These are phyloP conservation scores for Pichia norvegensis DNA, from an alignment of 1,139 yeast genomes.

Conservation along the genomic window DNA sequence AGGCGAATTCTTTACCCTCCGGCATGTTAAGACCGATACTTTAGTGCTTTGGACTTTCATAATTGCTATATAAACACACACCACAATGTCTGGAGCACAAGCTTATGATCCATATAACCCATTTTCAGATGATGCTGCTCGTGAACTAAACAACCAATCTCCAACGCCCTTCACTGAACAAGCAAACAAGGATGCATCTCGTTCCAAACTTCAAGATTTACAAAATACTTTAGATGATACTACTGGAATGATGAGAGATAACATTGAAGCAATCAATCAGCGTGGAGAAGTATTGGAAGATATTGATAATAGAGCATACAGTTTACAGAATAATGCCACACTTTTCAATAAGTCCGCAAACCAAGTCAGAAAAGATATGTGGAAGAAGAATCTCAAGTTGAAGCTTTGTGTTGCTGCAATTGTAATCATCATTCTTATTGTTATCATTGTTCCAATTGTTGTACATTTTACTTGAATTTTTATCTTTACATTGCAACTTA, in stretches of 20 bases:
- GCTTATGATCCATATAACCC: constrained; percentile 30
- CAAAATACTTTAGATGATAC: constrained; percentile 48
- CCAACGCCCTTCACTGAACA: constrained; percentile 9
- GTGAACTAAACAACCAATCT: constrained; percentile 16
- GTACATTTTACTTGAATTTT: constrained; percentile 56
- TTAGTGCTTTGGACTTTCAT: too few species aligned
- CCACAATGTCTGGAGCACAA: constrained; percentile 28
- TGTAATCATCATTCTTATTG: constrained; percentile 69
- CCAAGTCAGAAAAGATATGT: constrained; percentile 96
- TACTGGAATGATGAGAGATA: constrained; percentile 96
- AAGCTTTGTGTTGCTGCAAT: constrained; percentile 84
- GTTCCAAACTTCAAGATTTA: constrained; percentile 23
- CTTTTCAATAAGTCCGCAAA: constrained; percentile 97
- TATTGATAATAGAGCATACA: constrained; percentile 90
- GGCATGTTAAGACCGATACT: too few species aligned
- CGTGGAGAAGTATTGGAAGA: constrained; percentile 90
- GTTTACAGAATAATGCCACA: constrained; percentile 86
- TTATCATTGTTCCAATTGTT: constrained; percentile 89
- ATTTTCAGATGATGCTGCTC: constrained; percentile 27
- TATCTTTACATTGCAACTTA: background rate
- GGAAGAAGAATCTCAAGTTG: constrained; percentile 99
- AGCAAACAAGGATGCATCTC: constrained; percentile 5
- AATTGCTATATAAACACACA: background rate
- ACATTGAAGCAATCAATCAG: constrained; percentile 92
- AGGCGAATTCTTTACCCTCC: background rate